Percentiles rank a stretch among this genome's conserved stretches.
These are phyloP conservation scores for Durio zibethinus DNA, from an alignment of 345 rosid genomes.

Conservation along the genomic window DNA sequence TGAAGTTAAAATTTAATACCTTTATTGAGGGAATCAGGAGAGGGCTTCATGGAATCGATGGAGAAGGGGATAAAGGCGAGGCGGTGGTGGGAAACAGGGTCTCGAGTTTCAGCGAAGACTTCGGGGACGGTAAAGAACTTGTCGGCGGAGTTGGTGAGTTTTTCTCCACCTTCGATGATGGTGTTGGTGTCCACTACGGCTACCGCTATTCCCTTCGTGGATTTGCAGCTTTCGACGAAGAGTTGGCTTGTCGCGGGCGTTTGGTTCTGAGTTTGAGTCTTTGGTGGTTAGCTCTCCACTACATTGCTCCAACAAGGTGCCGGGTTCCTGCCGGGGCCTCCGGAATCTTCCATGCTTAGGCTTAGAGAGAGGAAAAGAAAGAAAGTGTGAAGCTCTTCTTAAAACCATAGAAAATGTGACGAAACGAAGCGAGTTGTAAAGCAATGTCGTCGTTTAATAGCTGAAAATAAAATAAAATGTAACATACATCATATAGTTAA, in stretches of 20 bases:
- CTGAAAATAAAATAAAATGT: not conserved
- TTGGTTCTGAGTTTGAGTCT: constrained; percentile 21
- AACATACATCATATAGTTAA: too few relatives aligned
- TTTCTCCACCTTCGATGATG: constrained; percentile 59
- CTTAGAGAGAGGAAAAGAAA: not conserved
- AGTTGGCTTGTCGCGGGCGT: constrained; percentile 27
- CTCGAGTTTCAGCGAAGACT: constrained; percentile 77
- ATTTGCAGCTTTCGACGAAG: constrained; percentile 60
- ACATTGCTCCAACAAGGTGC: constrained; percentile 70
- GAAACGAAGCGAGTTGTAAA: not conserved
- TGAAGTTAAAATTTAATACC: constrained; percentile 36
- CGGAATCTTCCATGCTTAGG: constrained; percentile 21
- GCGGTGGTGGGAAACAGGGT: constrained; percentile 78
- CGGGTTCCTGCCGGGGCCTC: constrained; percentile 15
- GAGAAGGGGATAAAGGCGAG: constrained; percentile 64
- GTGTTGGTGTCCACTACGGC: constrained; percentile 93
- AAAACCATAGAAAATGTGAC: not conserved
- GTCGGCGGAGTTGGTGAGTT: constrained; percentile 57
- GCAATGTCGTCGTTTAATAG: not conserved
- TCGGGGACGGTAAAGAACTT: constrained; percentile 76
- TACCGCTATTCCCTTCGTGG: constrained; percentile 60
- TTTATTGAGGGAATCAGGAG: constrained; percentile 69
- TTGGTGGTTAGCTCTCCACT: constrained; percentile 41
- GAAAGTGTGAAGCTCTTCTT: not conserved
- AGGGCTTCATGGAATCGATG: constrained; percentile 74